These are phyloP conservation scores for Chrysopogon serrulatus DNA, from an alignment of 176 grass and related monocot species.

Conservation along the genomic window DNA sequence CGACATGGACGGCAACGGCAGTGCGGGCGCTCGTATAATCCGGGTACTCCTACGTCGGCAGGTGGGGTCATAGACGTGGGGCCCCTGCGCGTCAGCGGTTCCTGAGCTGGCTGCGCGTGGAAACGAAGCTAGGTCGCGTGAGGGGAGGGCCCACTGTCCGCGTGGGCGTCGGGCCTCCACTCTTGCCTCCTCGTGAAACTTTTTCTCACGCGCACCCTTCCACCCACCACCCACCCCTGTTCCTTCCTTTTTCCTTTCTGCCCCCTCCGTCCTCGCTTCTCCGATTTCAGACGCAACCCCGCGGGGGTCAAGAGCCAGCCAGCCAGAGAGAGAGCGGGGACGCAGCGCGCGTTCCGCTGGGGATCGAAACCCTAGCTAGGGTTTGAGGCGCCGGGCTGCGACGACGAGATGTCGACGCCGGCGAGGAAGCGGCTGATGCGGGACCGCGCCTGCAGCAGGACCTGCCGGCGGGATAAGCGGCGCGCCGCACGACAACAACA, in stretches of 20 bases:
- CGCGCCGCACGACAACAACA: conserved; percentile 94
- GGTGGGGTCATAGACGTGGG: neutral
- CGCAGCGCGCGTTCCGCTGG: neutral
- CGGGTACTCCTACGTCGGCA: neutral
- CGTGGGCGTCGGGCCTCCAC: neutral
- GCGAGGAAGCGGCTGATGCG: conserved; percentile 98
- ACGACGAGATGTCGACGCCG: conserved; percentile 83
- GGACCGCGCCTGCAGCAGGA: conserved; percentile 97
- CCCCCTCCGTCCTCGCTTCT: neutral
- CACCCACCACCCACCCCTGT: neutral
- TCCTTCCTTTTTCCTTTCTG: neutral
- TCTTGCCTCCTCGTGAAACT: neutral
- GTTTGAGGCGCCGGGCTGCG: neutral
- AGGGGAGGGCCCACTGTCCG: neutral
- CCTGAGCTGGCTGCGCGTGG: neutral
- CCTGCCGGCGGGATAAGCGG: conserved; percentile 90
- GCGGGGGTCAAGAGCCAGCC: neutral
- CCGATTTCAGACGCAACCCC: conserved; percentile 17
- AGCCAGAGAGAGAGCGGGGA: too few species aligned
- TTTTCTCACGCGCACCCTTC: neutral
- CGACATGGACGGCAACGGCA: neutral
- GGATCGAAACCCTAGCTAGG: conserved; percentile 35
- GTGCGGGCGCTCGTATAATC: neutral
- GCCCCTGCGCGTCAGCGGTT: neutral
- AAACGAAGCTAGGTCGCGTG: conserved; percentile 15